These are phyloP conservation scores for Dactylellina parvicollis DNA, from an alignment of 2,329 filamentous ascomycete species.

Conservation along the genomic window DNA sequence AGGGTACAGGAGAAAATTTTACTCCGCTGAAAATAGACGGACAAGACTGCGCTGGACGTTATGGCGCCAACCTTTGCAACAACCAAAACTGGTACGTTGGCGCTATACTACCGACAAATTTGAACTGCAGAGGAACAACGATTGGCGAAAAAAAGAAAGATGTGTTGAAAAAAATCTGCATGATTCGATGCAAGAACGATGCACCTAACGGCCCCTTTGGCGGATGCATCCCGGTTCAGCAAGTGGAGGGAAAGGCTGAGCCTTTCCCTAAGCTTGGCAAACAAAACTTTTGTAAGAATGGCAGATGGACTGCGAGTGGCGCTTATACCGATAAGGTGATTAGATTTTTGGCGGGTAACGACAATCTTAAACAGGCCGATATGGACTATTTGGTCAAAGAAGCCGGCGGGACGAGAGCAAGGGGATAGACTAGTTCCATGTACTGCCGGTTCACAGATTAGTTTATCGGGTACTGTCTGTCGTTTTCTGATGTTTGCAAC, in stretches of 20 bases:
- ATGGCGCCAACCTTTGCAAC: constrained; percentile 18
- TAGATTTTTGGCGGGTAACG: constrained; percentile 23
- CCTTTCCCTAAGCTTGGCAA: constrained; percentile 12
- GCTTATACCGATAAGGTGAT: constrained; percentile 9
- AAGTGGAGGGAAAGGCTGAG: neutral
- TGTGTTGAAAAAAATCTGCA: constrained; percentile 4
- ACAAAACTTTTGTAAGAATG: constrained; percentile 32
- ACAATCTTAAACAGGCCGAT: constrained; percentile 28
- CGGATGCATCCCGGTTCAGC: no score
- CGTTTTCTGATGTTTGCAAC: no score
- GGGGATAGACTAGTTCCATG: no score
- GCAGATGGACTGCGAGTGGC: neutral
- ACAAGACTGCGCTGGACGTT: constrained; percentile 1
- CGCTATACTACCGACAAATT: constrained; percentile 6
- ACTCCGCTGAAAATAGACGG: constrained; percentile 1
- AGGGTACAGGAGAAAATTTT: constrained; percentile 8
- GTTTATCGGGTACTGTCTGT: no score
- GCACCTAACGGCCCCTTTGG: constrained; percentile 3
- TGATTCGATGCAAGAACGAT: constrained; percentile 9
- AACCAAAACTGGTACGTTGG: constrained; percentile 7
- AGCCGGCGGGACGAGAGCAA: constrained; percentile 7
- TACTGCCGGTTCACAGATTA: no score
- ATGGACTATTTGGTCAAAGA: constrained; percentile 12
- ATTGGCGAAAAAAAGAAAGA: constrained; percentile 6
- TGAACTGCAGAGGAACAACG: constrained; percentile 10